These are phyloP conservation scores for Ophiostoma australiae DNA, from an alignment of 2,329 filamentous ascomycete genomes.

Conservation along the genomic window DNA sequence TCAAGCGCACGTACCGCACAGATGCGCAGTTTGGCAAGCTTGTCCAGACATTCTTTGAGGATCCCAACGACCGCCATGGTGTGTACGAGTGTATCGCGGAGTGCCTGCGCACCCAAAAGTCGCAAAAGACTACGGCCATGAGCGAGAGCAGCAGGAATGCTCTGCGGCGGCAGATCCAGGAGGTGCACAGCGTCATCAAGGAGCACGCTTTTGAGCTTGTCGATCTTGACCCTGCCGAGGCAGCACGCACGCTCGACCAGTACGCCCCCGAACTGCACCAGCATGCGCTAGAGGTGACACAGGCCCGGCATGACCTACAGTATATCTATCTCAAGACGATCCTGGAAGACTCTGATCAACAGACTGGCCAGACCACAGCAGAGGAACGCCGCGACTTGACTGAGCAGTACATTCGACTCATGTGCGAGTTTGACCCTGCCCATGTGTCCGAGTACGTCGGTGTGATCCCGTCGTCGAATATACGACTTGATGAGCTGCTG, in stretches of 20 bases:
- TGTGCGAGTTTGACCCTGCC: slow-evolving; percentile 77
- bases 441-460: slow-evolving; percentile 85
- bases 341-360: slow-evolving; percentile 52
- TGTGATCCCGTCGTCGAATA: slow-evolving; percentile 65
- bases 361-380: background rate
- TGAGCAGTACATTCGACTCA: slow-evolving; percentile 82
- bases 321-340: slow-evolving; percentile 73
- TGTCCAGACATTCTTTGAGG: slow-evolving; percentile 77
- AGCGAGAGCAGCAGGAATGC: slow-evolving; percentile 29
- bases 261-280: slow-evolving; percentile 61
- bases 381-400: slow-evolving; percentile 52
- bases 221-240: slow-evolving; percentile 58
- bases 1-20: slow-evolving; percentile 79
- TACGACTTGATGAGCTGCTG: slow-evolving; percentile 73
- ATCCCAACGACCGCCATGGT: slow-evolving; percentile 66
- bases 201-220: slow-evolving; percentile 62
- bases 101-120: slow-evolving; percentile 48
- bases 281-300: slow-evolving; percentile 58
- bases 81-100: slow-evolving; percentile 77
- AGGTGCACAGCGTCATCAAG: slow-evolving; percentile 63
- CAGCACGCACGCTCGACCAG: slow-evolving; percentile 60
- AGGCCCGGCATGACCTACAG: slow-evolving; percentile 59
- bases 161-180: slow-evolving; percentile 63
- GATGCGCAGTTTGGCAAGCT: slow-evolving; percentile 77
- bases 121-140: background rate